phyloP scores from a whole-genome alignment of 805 yeast species.

The Wilhelminamyces savonicus region DNA sequence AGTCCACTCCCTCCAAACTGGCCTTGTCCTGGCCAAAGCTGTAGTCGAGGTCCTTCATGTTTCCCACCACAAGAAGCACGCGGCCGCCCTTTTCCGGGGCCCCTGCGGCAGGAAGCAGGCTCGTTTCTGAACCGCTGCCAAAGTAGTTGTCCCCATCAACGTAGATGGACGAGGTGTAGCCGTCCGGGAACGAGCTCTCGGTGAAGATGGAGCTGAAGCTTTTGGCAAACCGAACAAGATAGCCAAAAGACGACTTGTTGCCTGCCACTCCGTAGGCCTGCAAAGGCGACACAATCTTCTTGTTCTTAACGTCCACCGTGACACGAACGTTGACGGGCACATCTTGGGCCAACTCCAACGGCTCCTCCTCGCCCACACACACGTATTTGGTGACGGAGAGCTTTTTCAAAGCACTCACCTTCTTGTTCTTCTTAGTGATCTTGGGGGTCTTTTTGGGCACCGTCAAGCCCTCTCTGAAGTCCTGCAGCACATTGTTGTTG shows the following conservation, averaged over 20 bases:
- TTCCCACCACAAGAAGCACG: constrained; percentile 56
- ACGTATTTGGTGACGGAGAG: constrained; percentile 62
- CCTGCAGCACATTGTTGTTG: constrained; percentile 28
- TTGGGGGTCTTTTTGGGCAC: constrained; percentile 36
- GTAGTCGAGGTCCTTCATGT: constrained; percentile 48
- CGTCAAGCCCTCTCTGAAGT: constrained; percentile 60
- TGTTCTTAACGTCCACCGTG: constrained; percentile 61
- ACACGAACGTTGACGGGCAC: constrained; percentile 78
- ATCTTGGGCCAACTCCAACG: constrained; percentile 52
- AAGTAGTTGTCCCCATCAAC: constrained; percentile 65
- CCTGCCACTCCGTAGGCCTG: constrained; percentile 67
- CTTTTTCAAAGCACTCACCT: constrained; percentile 29
- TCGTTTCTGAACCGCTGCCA: constrained; percentile 12
- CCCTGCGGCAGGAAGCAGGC: neutral
- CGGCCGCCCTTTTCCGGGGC: constrained; percentile 17
- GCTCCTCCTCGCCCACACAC: constrained; percentile 61
- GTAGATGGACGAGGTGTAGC: constrained; percentile 64
- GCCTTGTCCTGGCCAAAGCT: constrained; percentile 49
- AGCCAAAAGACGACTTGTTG: constrained; percentile 60
- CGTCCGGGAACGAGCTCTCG: constrained; percentile 54
- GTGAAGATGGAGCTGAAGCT: constrained; percentile 62
- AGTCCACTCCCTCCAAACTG: constrained; percentile 43
- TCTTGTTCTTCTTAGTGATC: constrained; percentile 37
- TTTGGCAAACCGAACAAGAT: constrained; percentile 63
- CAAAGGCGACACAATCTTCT: constrained; percentile 60